Percentiles rank a stretch among this genome's conserved stretches.
Conservation (phyloP, 2,329 filamentous ascomycete species). For the Colletotrichum sp. region DNA sequence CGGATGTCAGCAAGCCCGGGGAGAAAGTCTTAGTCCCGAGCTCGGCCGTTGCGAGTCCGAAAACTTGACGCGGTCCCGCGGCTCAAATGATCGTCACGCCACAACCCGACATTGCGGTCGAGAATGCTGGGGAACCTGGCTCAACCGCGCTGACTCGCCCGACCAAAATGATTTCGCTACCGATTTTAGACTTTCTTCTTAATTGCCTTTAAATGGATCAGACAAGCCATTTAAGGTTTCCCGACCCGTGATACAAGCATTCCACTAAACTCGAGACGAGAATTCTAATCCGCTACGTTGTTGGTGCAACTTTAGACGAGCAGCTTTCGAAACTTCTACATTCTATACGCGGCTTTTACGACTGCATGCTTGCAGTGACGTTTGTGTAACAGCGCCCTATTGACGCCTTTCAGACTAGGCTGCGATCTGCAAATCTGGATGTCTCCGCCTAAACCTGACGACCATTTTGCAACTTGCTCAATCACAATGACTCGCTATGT, state of each 20-base stretch:
- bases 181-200: neutral
- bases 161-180: neutral
- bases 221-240: neutral
- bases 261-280: neutral
- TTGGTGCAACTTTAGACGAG: neutral
- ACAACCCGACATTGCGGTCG: neutral
- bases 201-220: neutral
- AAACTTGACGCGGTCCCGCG: neutral
- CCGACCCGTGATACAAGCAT: neutral
- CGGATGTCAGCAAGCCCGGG: neutral
- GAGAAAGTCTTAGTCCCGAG: neutral
- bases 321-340: neutral
- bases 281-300: neutral
- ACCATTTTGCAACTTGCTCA: neutral
- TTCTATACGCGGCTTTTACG: neutral
- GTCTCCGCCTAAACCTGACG: neutral
- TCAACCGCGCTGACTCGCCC: neutral
- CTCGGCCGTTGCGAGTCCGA: accelerated
- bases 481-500: neutral
- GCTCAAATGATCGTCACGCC: neutral
- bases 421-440: neutral
- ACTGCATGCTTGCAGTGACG: neutral
- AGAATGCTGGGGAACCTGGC: neutral
- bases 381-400: neutral
- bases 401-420: neutral